Evolutionary conservation across 2,329 filamentous ascomycete genomes (phyloP), one percentile per base, ranked within the genome.

Genomic region (Penicillium freii): DNA sequence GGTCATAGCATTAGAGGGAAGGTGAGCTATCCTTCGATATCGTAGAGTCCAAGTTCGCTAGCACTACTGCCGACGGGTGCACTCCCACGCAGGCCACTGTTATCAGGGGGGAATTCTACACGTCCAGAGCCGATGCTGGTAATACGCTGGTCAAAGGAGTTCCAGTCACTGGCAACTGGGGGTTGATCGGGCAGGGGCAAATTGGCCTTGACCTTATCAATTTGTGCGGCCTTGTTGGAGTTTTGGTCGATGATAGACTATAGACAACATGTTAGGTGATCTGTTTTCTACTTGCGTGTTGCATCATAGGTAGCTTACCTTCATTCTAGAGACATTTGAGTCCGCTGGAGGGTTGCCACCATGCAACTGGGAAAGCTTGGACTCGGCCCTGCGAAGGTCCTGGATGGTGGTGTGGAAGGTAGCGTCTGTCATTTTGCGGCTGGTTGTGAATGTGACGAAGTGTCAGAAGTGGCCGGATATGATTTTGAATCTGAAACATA

Each of bases 111-210:
- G 51, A 78, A 82, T 63, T 82, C 72, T 1, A 80, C 65, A 53
- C 81, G 75, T 21, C 88, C 87, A 36, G 86, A 84, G 62, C 88
- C 88, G 47, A 90, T 85, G 69, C 90, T 88, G 70, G 90, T 86
- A 55, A 78, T 90, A 61, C 83, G 78, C 33, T 81, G 81, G 67
- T 93, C 89, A 50, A 83, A 80, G 0, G 87, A 90, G 72, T 92
- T 86, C 82, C 86, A 92, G 80, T 94, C 90, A 5, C 88, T 89
- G n/a, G 85, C 77, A n/a, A 76, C 78, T 1, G 89, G 89, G 23
- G 90, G 90, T 64, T 92, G 81, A 2, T 93, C 89, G 19, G 90
- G 91, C 50, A 92, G 84, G 51, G 89, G 89, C 33, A 95, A 86
- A 76, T 91, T 91, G 73, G 86, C 77, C 77, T 87, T 82, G 69